These are phyloP conservation scores for Mimosa bimucronata DNA, from an alignment of 306 rosid species.

Conservation along the genomic window DNA sequence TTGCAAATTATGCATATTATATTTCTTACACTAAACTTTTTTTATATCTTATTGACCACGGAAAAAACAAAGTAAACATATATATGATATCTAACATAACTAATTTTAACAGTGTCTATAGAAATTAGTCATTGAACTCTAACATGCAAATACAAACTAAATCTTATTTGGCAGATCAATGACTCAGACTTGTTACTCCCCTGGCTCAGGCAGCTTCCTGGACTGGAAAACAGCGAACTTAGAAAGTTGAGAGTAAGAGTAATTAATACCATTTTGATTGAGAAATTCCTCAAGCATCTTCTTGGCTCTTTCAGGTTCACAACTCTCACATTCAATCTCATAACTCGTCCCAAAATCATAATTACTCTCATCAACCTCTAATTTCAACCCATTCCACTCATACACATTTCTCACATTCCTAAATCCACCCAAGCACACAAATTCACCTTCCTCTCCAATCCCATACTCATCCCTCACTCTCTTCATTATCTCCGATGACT, in stretches of 20 bases:
- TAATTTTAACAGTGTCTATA: no score
- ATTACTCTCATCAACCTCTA: conserved; percentile 60
- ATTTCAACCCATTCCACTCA: conserved; percentile 58
- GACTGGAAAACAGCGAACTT: conserved; percentile 54
- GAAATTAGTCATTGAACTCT: no score
- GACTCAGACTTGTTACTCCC: not conserved
- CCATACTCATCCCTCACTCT: conserved; percentile 47
- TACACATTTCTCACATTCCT: conserved; percentile 61
- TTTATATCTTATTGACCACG: no score
- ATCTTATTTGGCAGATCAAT: no score
- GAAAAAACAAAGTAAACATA: no score
- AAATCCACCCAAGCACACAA: conserved; percentile 65
- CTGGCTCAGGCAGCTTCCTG: conserved; percentile 48
- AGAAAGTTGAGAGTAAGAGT: conserved; percentile 45
- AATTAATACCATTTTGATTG: conserved; percentile 48
- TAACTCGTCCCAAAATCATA: conserved; percentile 65
- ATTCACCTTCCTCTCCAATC: conserved; percentile 31
- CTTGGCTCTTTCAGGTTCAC: conserved; percentile 50
- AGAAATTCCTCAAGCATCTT: conserved; percentile 45
- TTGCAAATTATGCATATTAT: no score
- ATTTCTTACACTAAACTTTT: no score
- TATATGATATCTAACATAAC: no score
- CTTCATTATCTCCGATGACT: conserved; percentile 42
- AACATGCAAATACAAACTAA: no score
- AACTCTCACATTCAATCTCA: conserved; percentile 67